These are phyloP conservation scores for Nicotiana benthamiana DNA, from an alignment of 257 asterid genomes.

Conservation along the genomic window DNA sequence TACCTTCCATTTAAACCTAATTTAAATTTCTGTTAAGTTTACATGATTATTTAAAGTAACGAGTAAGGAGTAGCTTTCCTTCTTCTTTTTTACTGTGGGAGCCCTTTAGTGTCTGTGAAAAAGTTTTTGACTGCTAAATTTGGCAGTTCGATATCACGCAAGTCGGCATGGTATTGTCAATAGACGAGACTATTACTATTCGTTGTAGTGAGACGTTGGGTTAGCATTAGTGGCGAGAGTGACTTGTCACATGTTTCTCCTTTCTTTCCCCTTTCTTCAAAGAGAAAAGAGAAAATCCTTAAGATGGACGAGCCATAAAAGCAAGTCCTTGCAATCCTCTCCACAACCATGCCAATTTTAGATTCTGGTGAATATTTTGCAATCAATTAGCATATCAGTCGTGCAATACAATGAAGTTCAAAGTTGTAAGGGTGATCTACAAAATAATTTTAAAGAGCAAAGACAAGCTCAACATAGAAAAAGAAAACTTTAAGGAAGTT, in stretches of 20 bases:
- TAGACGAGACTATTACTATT: background rate
- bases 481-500: background rate
- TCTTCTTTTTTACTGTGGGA: background rate
- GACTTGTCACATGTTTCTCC: constrained; percentile 43
- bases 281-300: background rate
- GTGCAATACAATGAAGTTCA: background rate
- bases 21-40: background rate
- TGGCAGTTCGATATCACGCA: constrained; percentile 6
- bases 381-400: background rate
- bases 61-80: background rate
- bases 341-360: background rate
- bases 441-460: background rate
- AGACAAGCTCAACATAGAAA: background rate
- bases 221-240: constrained; percentile 34
- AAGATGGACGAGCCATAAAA: background rate
- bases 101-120: background rate
- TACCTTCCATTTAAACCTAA: background rate
- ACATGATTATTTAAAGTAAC: background rate
- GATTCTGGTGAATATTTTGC: background rate
- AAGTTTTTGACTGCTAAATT: background rate
- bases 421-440: background rate
- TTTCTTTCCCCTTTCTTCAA: background rate
- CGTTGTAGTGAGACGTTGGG: constrained; percentile 13
- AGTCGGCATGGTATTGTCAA: background rate
- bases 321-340: background rate